Base-by-base conservation (phyloP, 805 yeast genomes). In the Clavispora fructus region DNA sequence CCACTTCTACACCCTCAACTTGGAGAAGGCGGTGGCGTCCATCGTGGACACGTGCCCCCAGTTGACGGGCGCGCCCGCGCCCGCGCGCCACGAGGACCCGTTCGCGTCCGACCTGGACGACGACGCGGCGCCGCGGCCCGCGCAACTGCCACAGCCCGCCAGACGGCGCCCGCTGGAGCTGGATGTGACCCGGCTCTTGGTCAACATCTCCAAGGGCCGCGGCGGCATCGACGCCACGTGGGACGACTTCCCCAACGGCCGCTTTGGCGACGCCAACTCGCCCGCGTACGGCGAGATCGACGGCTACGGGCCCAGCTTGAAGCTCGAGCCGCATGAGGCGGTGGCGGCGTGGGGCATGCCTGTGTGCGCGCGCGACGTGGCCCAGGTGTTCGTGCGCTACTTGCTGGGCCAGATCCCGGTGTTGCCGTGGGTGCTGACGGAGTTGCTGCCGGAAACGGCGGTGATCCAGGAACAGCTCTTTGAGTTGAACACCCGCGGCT, bases 231-330 rank as follows among this genome's bases (percentile, higher is more conserved):
- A 87, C 63, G 96, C 95, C 4, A 87, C 91, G 1, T 91, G 98
- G 98, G 98, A 91, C 71, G 98, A 91, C 60, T 91, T 88, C 65
- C 94, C 97, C 26, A 89, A 91, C 65, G 96, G 97, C 61, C 78
- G 98, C 69, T 89, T 88, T 64, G 95, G 97, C 69, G 96, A 90
- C 67, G 87, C 96, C 0, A 75, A 94, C 58, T 88, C 96, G 30
- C 97, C 97, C 16, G 98, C 98, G 1, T 92, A 87, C 65, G 99
- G 98, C 72, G 97, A 92, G 68, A 88, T 92, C 57, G 97, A 91
- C 63, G 98, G 98, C 28, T 94, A 92, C 63, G 98, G 98, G 2
- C 96, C 97, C 0, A 80, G 86, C 2, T 77, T 94, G 57, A 91
- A 91, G 59, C 82, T 88, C 5, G 32, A 30, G 32, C 32, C 32